Base-by-base conservation (phyloP, 108 stramenopile species). In the Nitzschia sp. region DNA sequence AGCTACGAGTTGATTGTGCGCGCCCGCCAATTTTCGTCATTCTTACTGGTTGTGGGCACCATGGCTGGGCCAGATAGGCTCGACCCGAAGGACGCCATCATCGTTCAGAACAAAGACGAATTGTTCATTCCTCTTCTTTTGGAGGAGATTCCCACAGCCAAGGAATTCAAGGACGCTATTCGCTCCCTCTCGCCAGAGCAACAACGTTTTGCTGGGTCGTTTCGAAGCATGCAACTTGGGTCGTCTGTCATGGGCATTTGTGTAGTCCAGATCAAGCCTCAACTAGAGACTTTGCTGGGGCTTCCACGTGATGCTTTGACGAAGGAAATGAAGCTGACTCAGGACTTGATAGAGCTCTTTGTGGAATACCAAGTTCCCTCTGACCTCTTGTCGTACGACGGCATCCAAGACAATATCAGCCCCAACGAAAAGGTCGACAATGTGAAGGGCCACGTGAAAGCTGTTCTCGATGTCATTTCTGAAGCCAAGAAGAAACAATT, bases 121-220 rank as follows among this genome's bases (percentile, higher is more conserved):
- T 65, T 94, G 1, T 54, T 88, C 21, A 86, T 97, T 32, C 92
- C 94, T 1, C 66, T 97, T 27, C 66, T 93, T 2, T 51, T 95
- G 36, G 85, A 93, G 17, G 87, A 89, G 27, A 61, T 97, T 35
- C 96, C 96, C 19, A 87, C 90, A 0, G 86, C 96, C 5, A 92
- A 91, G 67, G 90, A 89, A 48, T 97, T 97, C 79, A 87, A 91
- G 49, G 95, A 96, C 75, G 90, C 93, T 18, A 88, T 96, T 26
- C 59, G 54, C 48, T 88, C 86, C 13, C 74, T 96, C 4, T 93
- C 92, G 23, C 90, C 93, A 30, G 93, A 96, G 62, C 95, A 96
- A 66, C 91, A 92, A 54, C 80, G 73, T 15, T 96, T 96, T 74
- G 93, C 92, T 18, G 62, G 79, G 47, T 78, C 95, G 3, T 93